A percentile compares a stretch with the other conserved stretches of the same genome.
These are phyloP conservation scores for Vanrija pseudolonga DNA, from an alignment of 1,284 basidiomycete genomes.

Conservation along the genomic window DNA sequence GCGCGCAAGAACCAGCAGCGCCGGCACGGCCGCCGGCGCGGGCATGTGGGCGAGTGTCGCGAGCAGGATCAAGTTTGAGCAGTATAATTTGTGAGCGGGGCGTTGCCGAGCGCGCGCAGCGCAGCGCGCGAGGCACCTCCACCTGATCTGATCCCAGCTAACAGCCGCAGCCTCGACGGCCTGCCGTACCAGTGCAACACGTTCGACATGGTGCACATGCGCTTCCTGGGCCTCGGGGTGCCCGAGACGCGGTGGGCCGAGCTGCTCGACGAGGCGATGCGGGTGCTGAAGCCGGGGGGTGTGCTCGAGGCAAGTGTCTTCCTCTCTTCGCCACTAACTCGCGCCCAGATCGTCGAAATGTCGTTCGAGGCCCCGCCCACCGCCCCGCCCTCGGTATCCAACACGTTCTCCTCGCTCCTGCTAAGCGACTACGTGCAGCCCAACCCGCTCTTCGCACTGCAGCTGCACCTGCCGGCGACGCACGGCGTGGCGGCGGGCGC, in stretches of 20 bases:
- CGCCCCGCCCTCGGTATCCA: conserved; percentile 22
- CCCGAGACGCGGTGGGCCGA: conserved; percentile 42
- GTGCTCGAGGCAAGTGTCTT: conserved; percentile 38
- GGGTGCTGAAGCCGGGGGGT: conserved; percentile 44
- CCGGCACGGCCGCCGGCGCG: conserved; percentile 11
- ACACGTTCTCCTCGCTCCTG: conserved; percentile 36
- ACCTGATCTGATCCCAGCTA: no score
- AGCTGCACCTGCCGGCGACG: conserved; percentile 28
- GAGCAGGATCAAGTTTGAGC: conserved; percentile 38
- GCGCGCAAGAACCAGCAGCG: conserved; percentile 16
- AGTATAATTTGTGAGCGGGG: conserved; percentile 41
- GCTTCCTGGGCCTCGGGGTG: conserved; percentile 45
- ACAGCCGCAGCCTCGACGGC: conserved; percentile 28
- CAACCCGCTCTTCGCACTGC: conserved; percentile 31
- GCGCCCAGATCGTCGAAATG: conserved; percentile 45
- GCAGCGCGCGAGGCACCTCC: no score
- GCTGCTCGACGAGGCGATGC: conserved; percentile 41
- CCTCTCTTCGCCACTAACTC: background rate
- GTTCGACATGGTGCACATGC: conserved; percentile 48
- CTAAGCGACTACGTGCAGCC: conserved; percentile 36
- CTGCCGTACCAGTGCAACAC: conserved; percentile 45
- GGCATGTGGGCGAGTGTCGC: conserved; percentile 39
- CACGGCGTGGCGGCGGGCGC: conserved; percentile 1
- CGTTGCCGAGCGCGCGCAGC: background rate
- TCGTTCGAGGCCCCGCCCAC: conserved; percentile 29